A percentile compares a stretch with the other conserved stretches of the same genome.
Conservation (phyloP, 83 land plant species). For the Isoetes engelmannii region DNA sequence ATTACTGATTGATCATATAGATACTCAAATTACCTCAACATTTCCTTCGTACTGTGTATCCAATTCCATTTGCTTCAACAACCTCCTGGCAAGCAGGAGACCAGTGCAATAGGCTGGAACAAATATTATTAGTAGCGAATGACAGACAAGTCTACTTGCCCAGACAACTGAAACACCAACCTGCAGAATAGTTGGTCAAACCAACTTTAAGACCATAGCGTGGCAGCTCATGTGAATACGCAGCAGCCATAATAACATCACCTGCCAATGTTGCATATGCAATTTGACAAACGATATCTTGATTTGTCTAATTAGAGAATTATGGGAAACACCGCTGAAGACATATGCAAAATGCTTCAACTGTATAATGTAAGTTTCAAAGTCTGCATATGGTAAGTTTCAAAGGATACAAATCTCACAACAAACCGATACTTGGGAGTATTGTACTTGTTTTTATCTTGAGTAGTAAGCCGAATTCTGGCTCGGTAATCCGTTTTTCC, state of each 20-base stretch:
- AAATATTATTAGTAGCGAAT: not conserved
- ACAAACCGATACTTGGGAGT: slow-evolving; percentile 86
- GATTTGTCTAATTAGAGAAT: slow-evolving; percentile 49
- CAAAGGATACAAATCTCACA: slow-evolving; percentile 65
- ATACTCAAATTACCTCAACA: slow-evolving; percentile 44
- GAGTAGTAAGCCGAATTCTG: slow-evolving; percentile 69
- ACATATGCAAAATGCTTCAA: too few species aligned
- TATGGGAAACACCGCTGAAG: too few species aligned
- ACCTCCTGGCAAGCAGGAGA: slow-evolving; percentile 78
- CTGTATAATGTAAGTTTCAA: too few species aligned
- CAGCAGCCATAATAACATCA: slow-evolving; percentile 74
- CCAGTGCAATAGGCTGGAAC: slow-evolving; percentile 81
- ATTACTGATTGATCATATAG: too few species aligned
- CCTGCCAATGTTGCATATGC: slow-evolving; percentile 82
- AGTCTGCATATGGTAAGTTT: too few species aligned
- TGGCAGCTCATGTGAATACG: slow-evolving; percentile 87
- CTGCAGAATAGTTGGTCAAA: slow-evolving; percentile 93
- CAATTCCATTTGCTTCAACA: slow-evolving; percentile 67
- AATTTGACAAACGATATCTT: slow-evolving; percentile 76
- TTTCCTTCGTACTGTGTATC: slow-evolving; percentile 81
- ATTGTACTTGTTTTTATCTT: slow-evolving; percentile 89
- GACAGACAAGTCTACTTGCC: not conserved
- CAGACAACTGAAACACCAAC: slow-evolving; percentile 18
- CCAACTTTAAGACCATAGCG: slow-evolving; percentile 85
- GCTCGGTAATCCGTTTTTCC: slow-evolving; percentile 92